Evolutionary conservation across 148 eudicot species (phyloP).

Genomic region (Gaultheria prostrata): DNA sequence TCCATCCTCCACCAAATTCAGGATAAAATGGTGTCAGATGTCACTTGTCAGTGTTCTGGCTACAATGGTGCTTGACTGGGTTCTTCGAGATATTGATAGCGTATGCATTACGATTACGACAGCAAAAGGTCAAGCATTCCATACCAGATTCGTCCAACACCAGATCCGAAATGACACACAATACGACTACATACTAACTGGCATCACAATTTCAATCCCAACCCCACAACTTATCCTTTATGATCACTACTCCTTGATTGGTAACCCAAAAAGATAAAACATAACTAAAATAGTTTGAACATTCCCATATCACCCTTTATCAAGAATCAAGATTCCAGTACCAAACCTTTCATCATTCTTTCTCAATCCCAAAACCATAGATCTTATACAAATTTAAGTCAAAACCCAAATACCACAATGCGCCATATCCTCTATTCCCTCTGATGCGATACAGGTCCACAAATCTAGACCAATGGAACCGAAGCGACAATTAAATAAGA

Average conservation of each 20-base stretch:
- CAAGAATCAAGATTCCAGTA: neutral
- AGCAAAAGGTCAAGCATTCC: neutral
- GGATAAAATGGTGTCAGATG: neutral
- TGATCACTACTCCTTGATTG: neutral
- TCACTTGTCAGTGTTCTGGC: neutral
- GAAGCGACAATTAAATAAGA: neutral
- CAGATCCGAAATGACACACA: neutral
- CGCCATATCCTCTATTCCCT: neutral
- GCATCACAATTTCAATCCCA: constrained; percentile 7
- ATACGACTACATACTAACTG: neutral
- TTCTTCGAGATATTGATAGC: neutral
- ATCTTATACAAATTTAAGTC: constrained; percentile 1
- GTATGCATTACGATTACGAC: neutral
- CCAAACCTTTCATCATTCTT: neutral
- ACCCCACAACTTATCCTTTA: neutral
- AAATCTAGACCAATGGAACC: neutral
- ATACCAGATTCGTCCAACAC: constrained; percentile 9
- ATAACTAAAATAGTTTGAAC: neutral
- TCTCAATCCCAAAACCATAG: constrained; percentile 12
- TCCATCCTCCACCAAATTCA: neutral
- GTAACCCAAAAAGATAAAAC: neutral
- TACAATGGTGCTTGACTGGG: neutral
- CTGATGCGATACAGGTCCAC: neutral
- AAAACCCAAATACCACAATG: neutral
- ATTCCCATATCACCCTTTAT: neutral